These are phyloP conservation scores for Flaveria robusta DNA, from an alignment of 129 eudicot genomes.

Conservation along the genomic window DNA sequence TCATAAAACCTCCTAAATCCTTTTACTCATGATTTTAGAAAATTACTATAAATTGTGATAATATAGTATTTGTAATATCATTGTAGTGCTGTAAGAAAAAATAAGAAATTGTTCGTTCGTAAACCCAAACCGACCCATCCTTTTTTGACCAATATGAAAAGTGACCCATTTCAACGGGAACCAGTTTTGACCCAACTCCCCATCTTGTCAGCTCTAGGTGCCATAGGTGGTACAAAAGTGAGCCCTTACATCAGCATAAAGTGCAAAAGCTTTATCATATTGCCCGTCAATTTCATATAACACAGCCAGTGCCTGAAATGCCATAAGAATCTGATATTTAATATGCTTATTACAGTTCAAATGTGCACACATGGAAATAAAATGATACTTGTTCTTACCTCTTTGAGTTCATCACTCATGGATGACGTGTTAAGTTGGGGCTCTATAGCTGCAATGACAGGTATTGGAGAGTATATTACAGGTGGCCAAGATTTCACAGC, in stretches of 20 bases:
- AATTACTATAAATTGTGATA: neutral
- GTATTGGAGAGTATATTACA: constrained; percentile 63
- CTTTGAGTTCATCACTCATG: constrained; percentile 78
- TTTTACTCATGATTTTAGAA: neutral
- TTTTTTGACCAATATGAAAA: neutral
- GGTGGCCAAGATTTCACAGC: constrained; percentile 95
- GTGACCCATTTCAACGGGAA: neutral
- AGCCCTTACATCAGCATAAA: constrained; percentile 92
- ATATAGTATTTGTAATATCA: neutral
- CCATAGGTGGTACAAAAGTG: neutral
- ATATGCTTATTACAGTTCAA: constrained; percentile 24
- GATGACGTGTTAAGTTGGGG: constrained; percentile 92
- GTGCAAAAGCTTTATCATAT: constrained; percentile 87
- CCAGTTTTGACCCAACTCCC: neutral
- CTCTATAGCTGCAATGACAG: constrained; percentile 82
- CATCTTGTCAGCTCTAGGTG: neutral
- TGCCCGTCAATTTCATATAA: constrained; percentile 85
- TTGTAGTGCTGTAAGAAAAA: neutral
- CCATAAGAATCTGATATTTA: constrained; percentile 20
- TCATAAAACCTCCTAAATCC: constrained; percentile 8
- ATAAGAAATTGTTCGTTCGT: neutral
- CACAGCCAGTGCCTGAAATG: constrained; percentile 90
- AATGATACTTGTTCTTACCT: constrained; percentile 44
- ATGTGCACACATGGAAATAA: neutral
- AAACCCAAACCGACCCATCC: constrained; percentile 1